A percentile compares a stretch with the other conserved stretches of the same genome.
phyloP scores from a whole-genome alignment of 305 asterid species.

The Fraxinus sp. region DNA sequence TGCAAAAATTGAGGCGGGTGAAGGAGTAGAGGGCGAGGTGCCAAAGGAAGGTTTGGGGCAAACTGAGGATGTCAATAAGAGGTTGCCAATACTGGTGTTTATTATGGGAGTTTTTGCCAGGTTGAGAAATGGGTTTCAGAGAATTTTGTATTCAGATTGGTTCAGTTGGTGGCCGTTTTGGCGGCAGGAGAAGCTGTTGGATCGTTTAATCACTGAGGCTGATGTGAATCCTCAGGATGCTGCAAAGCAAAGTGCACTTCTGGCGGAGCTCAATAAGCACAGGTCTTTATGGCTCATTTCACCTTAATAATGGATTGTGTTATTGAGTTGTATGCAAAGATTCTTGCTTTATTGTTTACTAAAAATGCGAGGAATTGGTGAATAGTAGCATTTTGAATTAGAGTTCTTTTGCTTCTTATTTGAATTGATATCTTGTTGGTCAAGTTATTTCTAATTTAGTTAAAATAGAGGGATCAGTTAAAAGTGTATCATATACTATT shows the following conservation, averaged over 20 bases:
- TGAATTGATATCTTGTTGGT: conserved; percentile 9
- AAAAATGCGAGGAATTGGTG: not conserved
- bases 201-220: conserved; percentile 70
- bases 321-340: not conserved
- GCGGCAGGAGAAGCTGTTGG: conserved; percentile 77
- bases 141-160: conserved; percentile 56
- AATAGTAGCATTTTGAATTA: not conserved
- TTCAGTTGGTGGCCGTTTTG: conserved; percentile 87
- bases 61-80: conserved; percentile 38
- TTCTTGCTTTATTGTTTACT: conserved; percentile 10
- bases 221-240: conserved; percentile 80
- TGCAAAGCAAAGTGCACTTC: conserved; percentile 67
- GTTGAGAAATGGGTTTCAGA: conserved; percentile 51
- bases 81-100: conserved; percentile 59
- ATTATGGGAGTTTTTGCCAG: conserved; percentile 56
- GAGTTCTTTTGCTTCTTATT: conserved; percentile 12
- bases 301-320: not conserved
- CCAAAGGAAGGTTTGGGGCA: conserved; percentile 23
- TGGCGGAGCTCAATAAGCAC: conserved; percentile 85
- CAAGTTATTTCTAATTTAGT: not conserved
- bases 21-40: conserved; percentile 33
- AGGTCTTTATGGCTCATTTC: conserved; percentile 40
- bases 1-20: not conserved
- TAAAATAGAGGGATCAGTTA: not conserved
- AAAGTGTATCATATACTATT: not conserved